These are phyloP conservation scores for Fusarium duplospermum DNA, from an alignment of 2,329 filamentous ascomycete genomes.

Conservation along the genomic window DNA sequence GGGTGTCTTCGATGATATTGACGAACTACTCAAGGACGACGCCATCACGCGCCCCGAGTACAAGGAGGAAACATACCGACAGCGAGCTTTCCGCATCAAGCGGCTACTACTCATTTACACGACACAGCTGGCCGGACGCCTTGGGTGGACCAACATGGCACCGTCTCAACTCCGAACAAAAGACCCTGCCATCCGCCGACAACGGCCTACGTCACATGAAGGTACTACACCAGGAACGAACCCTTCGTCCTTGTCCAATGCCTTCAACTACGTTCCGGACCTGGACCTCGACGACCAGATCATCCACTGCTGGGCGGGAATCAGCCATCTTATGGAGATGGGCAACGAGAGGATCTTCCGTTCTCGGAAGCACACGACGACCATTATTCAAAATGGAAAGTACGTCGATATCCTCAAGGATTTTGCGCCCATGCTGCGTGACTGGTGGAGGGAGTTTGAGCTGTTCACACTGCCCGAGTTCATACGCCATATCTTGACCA, in stretches of 20 bases:
- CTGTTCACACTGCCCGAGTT: constrained; percentile 75
- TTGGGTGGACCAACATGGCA: constrained; percentile 95
- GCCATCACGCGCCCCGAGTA: constrained; percentile 72
- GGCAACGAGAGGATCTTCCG: constrained; percentile 91
- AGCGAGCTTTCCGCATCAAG: constrained; percentile 84
- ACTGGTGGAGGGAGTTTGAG: constrained; percentile 87
- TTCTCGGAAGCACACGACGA: constrained; percentile 87
- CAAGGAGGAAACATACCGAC: constrained; percentile 80
- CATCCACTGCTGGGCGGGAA: constrained; percentile 91
- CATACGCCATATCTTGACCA: constrained; percentile 82
- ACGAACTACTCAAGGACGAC: constrained; percentile 72
- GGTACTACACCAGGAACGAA: constrained; percentile 71
- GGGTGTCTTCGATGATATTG: constrained; percentile 93
- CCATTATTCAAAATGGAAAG: constrained; percentile 86
- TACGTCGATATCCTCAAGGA: constrained; percentile 85
- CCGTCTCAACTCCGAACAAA: constrained; percentile 73
- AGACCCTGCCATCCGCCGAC: constrained; percentile 66
- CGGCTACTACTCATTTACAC: constrained; percentile 90
- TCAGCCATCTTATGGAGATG: constrained; percentile 91
- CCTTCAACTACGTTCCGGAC: constrained; percentile 75
- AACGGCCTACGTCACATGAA: constrained; percentile 63
- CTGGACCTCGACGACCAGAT: constrained; percentile 76
- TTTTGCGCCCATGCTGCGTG: constrained; percentile 80
- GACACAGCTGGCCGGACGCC: constrained; percentile 90
- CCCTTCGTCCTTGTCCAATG: constrained; percentile 65